Evolutionary conservation across 352 stramenopile species (phyloP).

Genomic region (Elongisporangium undulatum): DNA sequence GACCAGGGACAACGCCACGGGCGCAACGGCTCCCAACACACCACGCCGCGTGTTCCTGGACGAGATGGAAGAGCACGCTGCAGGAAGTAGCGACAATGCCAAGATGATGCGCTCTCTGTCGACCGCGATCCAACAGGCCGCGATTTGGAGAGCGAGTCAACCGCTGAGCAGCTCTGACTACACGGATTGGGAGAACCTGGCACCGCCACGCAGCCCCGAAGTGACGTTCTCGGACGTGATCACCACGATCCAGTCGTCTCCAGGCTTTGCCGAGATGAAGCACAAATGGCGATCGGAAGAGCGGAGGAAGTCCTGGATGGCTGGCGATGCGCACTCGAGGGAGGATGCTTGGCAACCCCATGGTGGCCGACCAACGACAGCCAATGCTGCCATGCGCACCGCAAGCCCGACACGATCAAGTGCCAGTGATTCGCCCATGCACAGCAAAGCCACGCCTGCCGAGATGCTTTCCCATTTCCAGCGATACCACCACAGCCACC

Average conservation of each 20-base stretch:
- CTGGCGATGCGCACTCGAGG: constrained; percentile 24
- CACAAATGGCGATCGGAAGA: constrained; percentile 53
- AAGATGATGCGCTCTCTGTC: constrained; percentile 77
- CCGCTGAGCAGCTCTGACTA: constrained; percentile 47
- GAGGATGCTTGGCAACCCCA: background rate
- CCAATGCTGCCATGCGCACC: background rate
- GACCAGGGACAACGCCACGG: constrained; percentile 33
- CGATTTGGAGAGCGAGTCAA: constrained; percentile 73
- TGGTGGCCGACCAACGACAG: background rate
- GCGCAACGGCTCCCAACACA: constrained; percentile 8
- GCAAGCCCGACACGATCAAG: background rate
- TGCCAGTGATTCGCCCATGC: background rate
- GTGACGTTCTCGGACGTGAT: constrained; percentile 78
- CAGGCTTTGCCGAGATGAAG: constrained; percentile 42
- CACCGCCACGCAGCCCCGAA: constrained; percentile 47
- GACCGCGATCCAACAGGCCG: constrained; percentile 66
- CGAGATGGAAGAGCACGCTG: constrained; percentile 66
- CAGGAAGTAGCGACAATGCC: constrained; percentile 48
- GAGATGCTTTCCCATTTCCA: constrained; percentile 13
- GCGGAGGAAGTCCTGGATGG: constrained; percentile 73
- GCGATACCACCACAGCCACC: constrained; percentile 3
- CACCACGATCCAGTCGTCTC: constrained; percentile 41
- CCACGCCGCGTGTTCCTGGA: constrained; percentile 38
- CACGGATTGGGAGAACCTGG: constrained; percentile 61
- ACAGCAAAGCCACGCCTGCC: constrained; percentile 1